Evolutionary conservation across 2,329 filamentous ascomycete species (phyloP).

Genomic region (Arthroderma uncinatum): DNA sequence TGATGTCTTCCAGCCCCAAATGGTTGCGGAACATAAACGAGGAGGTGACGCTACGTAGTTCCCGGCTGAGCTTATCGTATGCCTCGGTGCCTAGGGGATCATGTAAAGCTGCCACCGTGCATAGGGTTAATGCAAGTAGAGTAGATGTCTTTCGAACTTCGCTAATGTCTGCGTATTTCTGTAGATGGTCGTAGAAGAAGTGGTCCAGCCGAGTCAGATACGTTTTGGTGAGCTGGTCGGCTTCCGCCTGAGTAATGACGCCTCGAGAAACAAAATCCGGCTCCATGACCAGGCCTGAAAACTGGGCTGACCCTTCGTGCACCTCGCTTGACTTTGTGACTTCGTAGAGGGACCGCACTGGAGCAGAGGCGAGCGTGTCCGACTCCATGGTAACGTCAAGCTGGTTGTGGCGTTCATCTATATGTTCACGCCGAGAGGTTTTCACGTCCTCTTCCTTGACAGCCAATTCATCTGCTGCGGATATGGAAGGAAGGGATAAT

Average conservation of each 20-base stretch:
- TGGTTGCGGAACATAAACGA: slow-evolving; percentile 43
- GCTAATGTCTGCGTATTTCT: slow-evolving; percentile 8
- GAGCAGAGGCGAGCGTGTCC: slow-evolving; percentile 30
- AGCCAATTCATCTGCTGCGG: not conserved
- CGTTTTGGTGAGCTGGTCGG: slow-evolving; percentile 30
- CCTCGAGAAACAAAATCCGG: slow-evolving; percentile 37
- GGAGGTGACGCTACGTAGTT: slow-evolving; percentile 43
- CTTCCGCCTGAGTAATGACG: slow-evolving; percentile 31
- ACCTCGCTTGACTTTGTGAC: slow-evolving; percentile 36
- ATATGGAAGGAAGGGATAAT: slow-evolving; percentile 8
- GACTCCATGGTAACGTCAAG: slow-evolving; percentile 5
- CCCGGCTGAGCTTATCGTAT: slow-evolving; percentile 41
- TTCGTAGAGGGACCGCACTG: slow-evolving; percentile 41
- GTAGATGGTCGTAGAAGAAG: slow-evolving; percentile 29
- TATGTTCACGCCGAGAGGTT: slow-evolving; percentile 6
- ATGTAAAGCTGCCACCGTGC: slow-evolving; percentile 40
- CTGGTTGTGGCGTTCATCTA: slow-evolving; percentile 3
- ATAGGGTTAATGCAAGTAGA: slow-evolving; percentile 38
- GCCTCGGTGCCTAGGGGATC: slow-evolving; percentile 36
- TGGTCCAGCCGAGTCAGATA: slow-evolving; percentile 35
- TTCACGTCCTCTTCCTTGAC: slow-evolving; percentile 1
- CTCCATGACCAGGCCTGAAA: slow-evolving; percentile 33
- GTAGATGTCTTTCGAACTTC: slow-evolving; percentile 21
- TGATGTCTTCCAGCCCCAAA: slow-evolving; percentile 41
- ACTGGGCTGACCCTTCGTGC: slow-evolving; percentile 23